phyloP scores from a whole-genome alignment of 345 rosid species.

The Xanthoceras sorbifolium region DNA sequence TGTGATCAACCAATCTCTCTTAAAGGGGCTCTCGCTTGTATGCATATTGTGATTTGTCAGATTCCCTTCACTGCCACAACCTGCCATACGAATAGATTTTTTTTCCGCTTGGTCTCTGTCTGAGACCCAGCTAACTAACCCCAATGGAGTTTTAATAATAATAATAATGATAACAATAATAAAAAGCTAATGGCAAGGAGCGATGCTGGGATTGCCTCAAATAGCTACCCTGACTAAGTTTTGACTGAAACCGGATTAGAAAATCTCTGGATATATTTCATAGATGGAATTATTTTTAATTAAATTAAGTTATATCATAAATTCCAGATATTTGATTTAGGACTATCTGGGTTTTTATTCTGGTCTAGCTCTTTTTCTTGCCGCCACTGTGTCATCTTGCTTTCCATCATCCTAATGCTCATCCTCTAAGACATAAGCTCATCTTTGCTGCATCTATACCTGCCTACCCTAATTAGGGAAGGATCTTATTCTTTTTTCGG shows the following conservation, averaged over 20 bases:
- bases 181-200: too few species aligned
- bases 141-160: too few species aligned
- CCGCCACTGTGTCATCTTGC: background rate
- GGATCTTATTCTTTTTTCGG: background rate
- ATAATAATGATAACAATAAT: too few species aligned
- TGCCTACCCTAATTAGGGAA: background rate
- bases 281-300: background rate
- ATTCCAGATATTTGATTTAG: background rate
- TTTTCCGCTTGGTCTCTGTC: background rate
- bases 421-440: background rate
- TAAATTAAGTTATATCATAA: background rate
- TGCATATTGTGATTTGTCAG: background rate
- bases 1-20: background rate
- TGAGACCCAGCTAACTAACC: background rate
- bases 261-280: background rate
- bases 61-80: background rate
- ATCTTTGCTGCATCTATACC: background rate
- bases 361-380: background rate
- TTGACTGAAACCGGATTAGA: background rate
- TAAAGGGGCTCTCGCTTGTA: background rate
- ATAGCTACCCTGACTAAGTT: too few species aligned
- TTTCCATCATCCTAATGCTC: background rate
- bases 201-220: too few species aligned
- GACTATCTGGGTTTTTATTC: background rate
- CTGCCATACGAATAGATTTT: background rate